Conservation (phyloP, 768 basidiomycete genomes). For the Leccinellum albellum region DNA sequence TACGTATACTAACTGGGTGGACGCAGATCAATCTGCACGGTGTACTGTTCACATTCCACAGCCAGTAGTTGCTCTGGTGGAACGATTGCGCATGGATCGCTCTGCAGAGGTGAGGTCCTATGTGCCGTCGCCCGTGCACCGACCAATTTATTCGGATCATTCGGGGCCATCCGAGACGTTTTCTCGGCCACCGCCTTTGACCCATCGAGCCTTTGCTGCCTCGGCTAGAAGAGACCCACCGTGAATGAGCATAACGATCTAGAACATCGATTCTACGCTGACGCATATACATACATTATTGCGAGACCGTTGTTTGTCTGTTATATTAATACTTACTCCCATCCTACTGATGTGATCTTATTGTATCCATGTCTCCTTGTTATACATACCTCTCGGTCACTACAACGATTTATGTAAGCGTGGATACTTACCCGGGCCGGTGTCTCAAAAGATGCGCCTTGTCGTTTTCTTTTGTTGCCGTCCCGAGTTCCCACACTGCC, state of each 20-base stretch:
- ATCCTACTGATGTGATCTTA: conserved; percentile 19
- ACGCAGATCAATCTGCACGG: conserved; percentile 14
- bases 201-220: not conserved
- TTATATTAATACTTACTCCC: conserved; percentile 16
- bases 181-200: conserved; percentile 35
- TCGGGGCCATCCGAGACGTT: conserved; percentile 33
- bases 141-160: conserved; percentile 6
- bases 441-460: not conserved
- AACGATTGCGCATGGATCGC: conserved; percentile 48
- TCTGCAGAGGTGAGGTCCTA: conserved; percentile 64
- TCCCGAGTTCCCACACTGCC: conserved; percentile 20
- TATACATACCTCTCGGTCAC: conserved; percentile 10
- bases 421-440: not conserved
- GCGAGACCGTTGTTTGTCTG: conserved; percentile 9
- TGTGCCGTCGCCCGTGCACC: conserved; percentile 36
- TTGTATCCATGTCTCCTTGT: conserved; percentile 13
- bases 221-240: conserved; percentile 6
- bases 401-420: not conserved
- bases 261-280: not conserved
- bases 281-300: conserved; percentile 25
- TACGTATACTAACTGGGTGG: conserved; percentile 3
- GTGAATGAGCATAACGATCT: conserved; percentile 8
- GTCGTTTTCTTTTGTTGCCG: not conserved
- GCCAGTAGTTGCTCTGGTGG: conserved; percentile 38
- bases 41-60: conserved; percentile 27